Evolutionary conservation across 2,329 filamentous ascomycete species (phyloP).

Genomic region (Colletotrichum sp.): DNA sequence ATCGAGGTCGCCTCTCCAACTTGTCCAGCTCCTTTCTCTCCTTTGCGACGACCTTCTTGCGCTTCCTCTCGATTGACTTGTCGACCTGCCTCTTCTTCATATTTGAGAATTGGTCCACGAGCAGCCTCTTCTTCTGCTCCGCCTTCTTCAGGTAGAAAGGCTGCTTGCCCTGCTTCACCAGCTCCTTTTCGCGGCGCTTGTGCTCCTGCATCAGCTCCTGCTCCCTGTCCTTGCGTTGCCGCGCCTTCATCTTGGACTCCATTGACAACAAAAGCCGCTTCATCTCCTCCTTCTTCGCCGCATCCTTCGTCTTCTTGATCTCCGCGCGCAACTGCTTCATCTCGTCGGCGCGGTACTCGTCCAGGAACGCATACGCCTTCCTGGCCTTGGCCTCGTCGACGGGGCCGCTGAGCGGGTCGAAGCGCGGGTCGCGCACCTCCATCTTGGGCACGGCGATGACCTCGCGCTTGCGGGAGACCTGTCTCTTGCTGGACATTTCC

Average conservation of each 20-base stretch:
- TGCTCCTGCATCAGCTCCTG: conserved; percentile 76
- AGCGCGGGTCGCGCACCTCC: conserved; percentile 80
- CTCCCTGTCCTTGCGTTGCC: conserved; percentile 72
- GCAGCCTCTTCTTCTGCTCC: conserved; percentile 86
- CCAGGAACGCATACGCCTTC: conserved; percentile 85
- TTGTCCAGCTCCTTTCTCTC: conserved; percentile 77
- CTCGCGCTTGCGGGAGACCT: conserved; percentile 81
- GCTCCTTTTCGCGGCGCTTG: conserved; percentile 81
- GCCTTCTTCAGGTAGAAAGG: conserved; percentile 93
- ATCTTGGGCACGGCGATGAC: conserved; percentile 69
- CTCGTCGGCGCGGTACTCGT: conserved; percentile 85
- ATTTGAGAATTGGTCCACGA: conserved; percentile 79
- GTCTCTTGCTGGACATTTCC: conserved; percentile 80
- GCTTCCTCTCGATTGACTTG: conserved; percentile 81
- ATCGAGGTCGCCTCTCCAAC: conserved; percentile 33
- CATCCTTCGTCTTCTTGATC: conserved; percentile 70
- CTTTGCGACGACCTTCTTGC: conserved; percentile 87
- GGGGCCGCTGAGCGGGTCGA: conserved; percentile 67
- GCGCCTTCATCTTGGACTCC: conserved; percentile 77
- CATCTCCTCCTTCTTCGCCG: conserved; percentile 69
- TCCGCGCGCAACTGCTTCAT: conserved; percentile 74
- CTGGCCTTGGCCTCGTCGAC: conserved; percentile 64
- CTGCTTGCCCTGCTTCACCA: conserved; percentile 85
- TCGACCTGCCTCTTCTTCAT: conserved; percentile 89
- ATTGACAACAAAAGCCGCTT: conserved; percentile 78